Evolutionary conservation across 2,329 filamentous ascomycete genomes (phyloP).

Genomic region (Cladosporium sp.): DNA sequence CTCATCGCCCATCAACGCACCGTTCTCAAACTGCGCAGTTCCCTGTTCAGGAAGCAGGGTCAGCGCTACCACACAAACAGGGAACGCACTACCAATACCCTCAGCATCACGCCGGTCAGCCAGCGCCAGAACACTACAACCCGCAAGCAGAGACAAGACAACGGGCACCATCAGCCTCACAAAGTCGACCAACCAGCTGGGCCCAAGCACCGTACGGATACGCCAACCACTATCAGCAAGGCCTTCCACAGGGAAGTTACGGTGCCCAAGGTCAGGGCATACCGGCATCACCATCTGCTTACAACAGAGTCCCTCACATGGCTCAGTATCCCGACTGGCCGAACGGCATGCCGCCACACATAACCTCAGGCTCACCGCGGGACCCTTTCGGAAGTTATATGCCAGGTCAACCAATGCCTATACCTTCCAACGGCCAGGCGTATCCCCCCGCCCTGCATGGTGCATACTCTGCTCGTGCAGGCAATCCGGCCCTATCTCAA

Average conservation of each 20-base stretch:
- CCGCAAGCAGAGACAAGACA: slow-evolving; percentile 22
- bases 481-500: slow-evolving; percentile 26
- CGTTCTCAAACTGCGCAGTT: slow-evolving; percentile 26
- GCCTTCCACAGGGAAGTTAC: slow-evolving; percentile 13
- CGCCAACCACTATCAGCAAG: neutral
- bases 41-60: slow-evolving; percentile 21
- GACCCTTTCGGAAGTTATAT: slow-evolving; percentile 10
- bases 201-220: slow-evolving; percentile 17
- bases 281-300: slow-evolving; percentile 34
- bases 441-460: slow-evolving; percentile 23
- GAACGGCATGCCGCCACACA: slow-evolving; percentile 23
- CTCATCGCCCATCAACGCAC: slow-evolving; percentile 21
- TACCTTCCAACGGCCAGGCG: neutral
- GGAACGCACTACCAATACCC: slow-evolving; percentile 27
- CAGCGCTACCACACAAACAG: slow-evolving; percentile 23
- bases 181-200: slow-evolving; percentile 31
- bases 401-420: neutral
- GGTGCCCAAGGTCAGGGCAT: slow-evolving; percentile 26
- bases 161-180: slow-evolving; percentile 24
- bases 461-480: slow-evolving; percentile 32
- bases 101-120: slow-evolving; percentile 2
- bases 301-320: slow-evolving; percentile 21
- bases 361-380: slow-evolving; percentile 9
- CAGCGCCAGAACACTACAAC: slow-evolving; percentile 4
- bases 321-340: slow-evolving; percentile 20